These are phyloP conservation scores for Leucosporidium creatinivorum DNA, from an alignment of 768 basidiomycete species.

Conservation along the genomic window DNA sequence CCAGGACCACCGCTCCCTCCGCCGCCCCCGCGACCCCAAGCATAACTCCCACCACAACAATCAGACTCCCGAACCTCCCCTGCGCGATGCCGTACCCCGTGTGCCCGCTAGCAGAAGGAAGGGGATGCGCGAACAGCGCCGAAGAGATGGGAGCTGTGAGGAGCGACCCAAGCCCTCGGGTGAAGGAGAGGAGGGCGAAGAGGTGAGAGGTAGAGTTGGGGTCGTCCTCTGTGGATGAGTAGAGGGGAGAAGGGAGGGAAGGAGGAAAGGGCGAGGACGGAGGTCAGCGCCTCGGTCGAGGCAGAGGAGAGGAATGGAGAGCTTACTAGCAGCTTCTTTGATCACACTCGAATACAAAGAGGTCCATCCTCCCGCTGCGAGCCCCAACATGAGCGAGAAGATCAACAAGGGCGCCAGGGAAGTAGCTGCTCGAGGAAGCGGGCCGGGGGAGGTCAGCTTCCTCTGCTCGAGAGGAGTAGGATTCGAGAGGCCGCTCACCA, in stretches of 20 bases:
- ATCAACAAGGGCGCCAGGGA: conserved; percentile 8
- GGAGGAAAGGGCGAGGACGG: no score
- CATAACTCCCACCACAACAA: no score
- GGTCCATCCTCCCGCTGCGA: conserved; percentile 10
- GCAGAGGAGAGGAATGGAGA: no score
- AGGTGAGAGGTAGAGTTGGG: conserved; percentile 9
- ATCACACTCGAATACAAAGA: conserved; percentile 12
- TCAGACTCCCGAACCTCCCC: no score
- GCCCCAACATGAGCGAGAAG: conserved; percentile 9
- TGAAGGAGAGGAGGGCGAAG: conserved; percentile 14
- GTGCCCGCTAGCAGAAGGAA: no score
- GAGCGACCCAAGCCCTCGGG: conserved; percentile 16
- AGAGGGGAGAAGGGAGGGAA: no score
- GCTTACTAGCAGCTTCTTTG: neutral
- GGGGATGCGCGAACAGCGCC: conserved; percentile 4
- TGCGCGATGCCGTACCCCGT: no score
- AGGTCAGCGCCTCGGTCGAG: no score
- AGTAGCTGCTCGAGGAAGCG: neutral
- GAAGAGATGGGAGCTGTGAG: conserved; percentile 19
- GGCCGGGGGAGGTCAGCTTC: no score
- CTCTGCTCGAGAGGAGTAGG: neutral
- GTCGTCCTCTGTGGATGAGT: conserved; percentile 1
- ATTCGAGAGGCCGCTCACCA: neutral
- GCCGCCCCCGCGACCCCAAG: no score
- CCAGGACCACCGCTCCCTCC: no score